Base-by-base conservation (phyloP, 2,329 filamentous ascomycete species). In the Capronia americana region DNA sequence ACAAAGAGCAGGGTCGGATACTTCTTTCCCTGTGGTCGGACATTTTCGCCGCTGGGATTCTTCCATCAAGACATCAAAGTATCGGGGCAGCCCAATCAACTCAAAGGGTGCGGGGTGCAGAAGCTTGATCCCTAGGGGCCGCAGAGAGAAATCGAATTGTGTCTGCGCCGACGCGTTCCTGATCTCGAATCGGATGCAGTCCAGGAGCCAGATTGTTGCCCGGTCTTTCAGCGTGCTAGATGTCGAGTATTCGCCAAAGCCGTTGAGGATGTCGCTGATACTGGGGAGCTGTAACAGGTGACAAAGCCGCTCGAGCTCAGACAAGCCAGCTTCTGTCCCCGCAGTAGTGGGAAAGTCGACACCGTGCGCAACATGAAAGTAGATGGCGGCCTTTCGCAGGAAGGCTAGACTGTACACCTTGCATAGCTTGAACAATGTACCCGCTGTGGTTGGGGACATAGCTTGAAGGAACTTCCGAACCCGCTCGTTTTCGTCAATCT, bases 31-130 rank as follows among this genome's bases (percentile, higher is more conserved):
- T 1, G 92, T 97, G 1, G 89, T 96, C 0, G 93, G 93, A 75
- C 95, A 99, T 57, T 86, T 88, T 60, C 90, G 84, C 70, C 88
- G 89, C 72, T 95, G 94, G 28, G 92, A 92, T 79, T 96, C 93
- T 75, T 97, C 94, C 65, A 97, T 96, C 44, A 99, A 83, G 2
- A 88, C 90, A 77, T 98, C 95, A 76, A 93, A 99, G 74, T 94
- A 93, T 78, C 91, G 92, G 0, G 95, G 95, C 57, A 99, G 81
- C 1, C 95, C 95, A 12, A 99, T 89, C 26, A 99, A 86, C 77
- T 99, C 95, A 74, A 95, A 96, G 70, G 99, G 97, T 55, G 88
- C 90, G 0, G 95, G 96, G 76, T 99, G 95, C 63, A 91, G 89
- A 17, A 89, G 79, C 38, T 80, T 83, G 34, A 86, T 80, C 17